Evolutionary conservation across 805 yeast genomes (phyloP).

Genomic region (Wickerhamomyces queroliae): DNA sequence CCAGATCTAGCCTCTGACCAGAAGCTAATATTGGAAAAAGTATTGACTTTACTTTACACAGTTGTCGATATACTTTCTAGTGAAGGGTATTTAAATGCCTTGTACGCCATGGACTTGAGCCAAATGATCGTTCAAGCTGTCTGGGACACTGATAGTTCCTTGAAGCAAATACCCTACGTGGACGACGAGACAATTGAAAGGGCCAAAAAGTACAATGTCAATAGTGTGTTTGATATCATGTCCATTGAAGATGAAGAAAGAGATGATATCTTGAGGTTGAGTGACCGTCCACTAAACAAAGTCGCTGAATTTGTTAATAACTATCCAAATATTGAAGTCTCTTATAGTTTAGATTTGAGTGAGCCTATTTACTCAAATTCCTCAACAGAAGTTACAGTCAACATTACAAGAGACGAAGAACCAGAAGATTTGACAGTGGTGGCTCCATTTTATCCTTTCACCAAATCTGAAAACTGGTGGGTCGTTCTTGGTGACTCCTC

Average conservation of each 20-base stretch:
- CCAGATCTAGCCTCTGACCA: conserved; percentile 58
- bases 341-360: conserved; percentile 41
- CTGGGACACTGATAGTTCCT: conserved; percentile 75
- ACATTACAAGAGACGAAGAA: conserved; percentile 69
- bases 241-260: conserved; percentile 68
- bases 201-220: conserved; percentile 50
- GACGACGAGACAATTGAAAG: conserved; percentile 43
- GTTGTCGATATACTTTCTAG: conserved; percentile 72
- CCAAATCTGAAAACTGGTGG: conserved; percentile 81
- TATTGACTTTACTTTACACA: conserved; percentile 53
- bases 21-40: conserved; percentile 40
- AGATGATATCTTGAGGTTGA: conserved; percentile 51
- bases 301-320: conserved; percentile 88
- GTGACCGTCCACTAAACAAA: conserved; percentile 42
- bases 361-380: conserved; percentile 42
- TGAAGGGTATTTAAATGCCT: conserved; percentile 74
- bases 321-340: conserved; percentile 79
- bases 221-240: conserved; percentile 76
- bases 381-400: conserved; percentile 40
- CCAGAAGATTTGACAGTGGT: conserved; percentile 58
- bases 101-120: conserved; percentile 77
- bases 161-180: conserved; percentile 78
- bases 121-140: conserved; percentile 87
- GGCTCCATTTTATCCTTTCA: conserved; percentile 52
- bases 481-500: conserved; percentile 67